Evolutionary conservation across 2,329 filamentous ascomycete genomes (phyloP), one percentile per base, ranked within the genome.

Genomic region (Fusarium falciforme): DNA sequence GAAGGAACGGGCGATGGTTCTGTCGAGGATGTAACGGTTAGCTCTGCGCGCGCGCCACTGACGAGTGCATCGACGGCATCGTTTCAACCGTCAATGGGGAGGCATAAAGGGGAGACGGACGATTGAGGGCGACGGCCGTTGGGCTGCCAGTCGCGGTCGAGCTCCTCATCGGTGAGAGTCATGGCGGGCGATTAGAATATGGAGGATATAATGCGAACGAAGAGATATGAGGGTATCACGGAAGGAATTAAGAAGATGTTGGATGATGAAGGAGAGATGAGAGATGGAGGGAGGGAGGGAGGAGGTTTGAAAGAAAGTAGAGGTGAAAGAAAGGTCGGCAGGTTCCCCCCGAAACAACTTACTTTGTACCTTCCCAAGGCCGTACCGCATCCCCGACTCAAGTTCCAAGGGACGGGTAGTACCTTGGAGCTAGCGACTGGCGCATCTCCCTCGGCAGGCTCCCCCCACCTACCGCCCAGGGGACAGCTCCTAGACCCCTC

Each of bases 1-100:
- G 85, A 98, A 98, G 80, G 93, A 94, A 78, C 91, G 93, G 63
- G 95, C 95, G 83, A 98, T 91, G 70, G 94, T 96, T 73, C 95
- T 98, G 55, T 72, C 63, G 11, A 35, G 20, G 55, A 55, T 29
- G 61, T 29, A 60, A 8, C 0, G 42, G 71, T 78, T 60, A 78
- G 76, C 49, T 65, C 47, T 64, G 25, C 33, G 38, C 47, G 31
- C 57, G 47, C 29, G 47, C 68, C 79, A 67, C 78, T 52, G 49
- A 20, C 55, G 49, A 27, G 17, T 58, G 31, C 60, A 29, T 52
- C 49, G 57, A 71, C 16, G 42, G 22, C 33, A 65, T 57, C 25
- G 61, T 8, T 60, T 61, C 25, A 44, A 61, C 52, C 47, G 63
- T 71, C 70, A 93, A 90, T 80, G 88, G 89, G 77, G 85, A 88